A percentile compares a stretch with the other conserved stretches of the same genome.
Evolutionary conservation across 306 rosid species (phyloP).

Genomic region (Castanospermum australe): DNA sequence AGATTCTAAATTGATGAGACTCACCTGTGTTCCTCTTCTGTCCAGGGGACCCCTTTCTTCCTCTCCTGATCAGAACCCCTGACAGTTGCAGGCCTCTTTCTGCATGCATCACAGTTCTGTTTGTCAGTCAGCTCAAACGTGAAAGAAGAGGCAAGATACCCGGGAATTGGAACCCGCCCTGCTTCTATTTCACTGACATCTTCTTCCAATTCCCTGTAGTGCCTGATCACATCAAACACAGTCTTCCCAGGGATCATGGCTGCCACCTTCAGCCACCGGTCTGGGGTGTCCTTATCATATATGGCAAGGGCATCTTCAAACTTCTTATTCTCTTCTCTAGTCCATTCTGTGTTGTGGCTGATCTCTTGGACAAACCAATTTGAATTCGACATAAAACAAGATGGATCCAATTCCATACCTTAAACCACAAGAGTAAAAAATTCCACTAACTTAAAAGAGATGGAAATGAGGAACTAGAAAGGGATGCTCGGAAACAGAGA

Average conservation of each 20-base stretch:
- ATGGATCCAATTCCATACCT: constrained; percentile 55
- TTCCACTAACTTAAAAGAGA: background rate
- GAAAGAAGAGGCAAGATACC: constrained; percentile 47
- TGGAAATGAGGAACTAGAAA: background rate
- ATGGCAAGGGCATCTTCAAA: constrained; percentile 75
- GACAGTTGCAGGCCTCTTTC: constrained; percentile 45
- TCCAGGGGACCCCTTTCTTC: constrained; percentile 44
- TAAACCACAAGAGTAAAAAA: background rate
- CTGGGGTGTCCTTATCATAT: constrained; percentile 60
- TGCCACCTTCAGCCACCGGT: constrained; percentile 63
- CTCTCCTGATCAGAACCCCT: constrained; percentile 55
- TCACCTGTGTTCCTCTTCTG: constrained; percentile 78
- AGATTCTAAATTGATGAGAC: background rate
- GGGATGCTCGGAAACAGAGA: background rate
- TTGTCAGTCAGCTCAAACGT: constrained; percentile 42
- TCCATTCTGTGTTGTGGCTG: constrained; percentile 57
- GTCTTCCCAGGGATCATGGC: constrained; percentile 67
- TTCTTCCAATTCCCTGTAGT: constrained; percentile 60
- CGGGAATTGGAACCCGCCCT: constrained; percentile 60
- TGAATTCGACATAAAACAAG: constrained; percentile 37
- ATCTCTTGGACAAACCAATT: constrained; percentile 36
- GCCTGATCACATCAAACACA: constrained; percentile 60
- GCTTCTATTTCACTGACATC: constrained; percentile 75
- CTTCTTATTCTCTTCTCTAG: constrained; percentile 64
- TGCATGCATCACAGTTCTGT: constrained; percentile 34